Evolutionary conservation across 306 rosid genomes (phyloP).

Genomic region (Acacia melanoxylon): DNA sequence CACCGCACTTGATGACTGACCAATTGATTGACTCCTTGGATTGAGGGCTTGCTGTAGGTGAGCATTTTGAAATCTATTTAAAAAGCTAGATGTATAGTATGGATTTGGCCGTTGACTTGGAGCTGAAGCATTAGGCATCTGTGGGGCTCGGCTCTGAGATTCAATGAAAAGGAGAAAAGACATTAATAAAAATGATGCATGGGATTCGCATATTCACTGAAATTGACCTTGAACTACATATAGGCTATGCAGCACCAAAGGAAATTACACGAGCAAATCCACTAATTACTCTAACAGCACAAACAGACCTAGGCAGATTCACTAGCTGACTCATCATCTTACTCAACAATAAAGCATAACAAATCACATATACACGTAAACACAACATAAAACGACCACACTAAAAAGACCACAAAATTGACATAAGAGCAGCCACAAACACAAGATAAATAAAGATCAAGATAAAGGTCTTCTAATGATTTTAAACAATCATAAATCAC

Average conservation of each 20-base stretch:
- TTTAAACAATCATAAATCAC: background rate
- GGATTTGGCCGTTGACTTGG: slow-evolving; percentile 42
- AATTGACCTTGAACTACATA: background rate
- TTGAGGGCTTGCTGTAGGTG: slow-evolving; percentile 69
- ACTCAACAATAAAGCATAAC: background rate
- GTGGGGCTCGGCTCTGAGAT: slow-evolving; percentile 52
- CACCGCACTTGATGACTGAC: slow-evolving; percentile 29
- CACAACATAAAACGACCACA: background rate
- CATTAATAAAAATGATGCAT: background rate
- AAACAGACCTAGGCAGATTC: background rate
- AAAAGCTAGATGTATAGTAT: slow-evolving; percentile 19
- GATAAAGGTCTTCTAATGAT: slow-evolving; percentile 16
- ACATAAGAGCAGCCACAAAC: background rate
- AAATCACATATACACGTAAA: background rate
- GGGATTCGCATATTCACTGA: background rate
- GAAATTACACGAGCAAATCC: background rate
- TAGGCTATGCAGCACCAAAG: background rate
- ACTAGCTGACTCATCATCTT: background rate
- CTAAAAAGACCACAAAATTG: background rate
- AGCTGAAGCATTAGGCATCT: slow-evolving; percentile 29
- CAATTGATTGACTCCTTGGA: slow-evolving; percentile 31
- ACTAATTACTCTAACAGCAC: background rate
- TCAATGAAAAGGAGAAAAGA: slow-evolving; percentile 29
- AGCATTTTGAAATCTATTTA: slow-evolving; percentile 43
- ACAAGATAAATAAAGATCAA: slow-evolving; percentile 12